Evolutionary conservation across 441 rosid species (phyloP), one percentile per base, ranked within the genome.

Genomic region (Populus hybrid): DNA sequence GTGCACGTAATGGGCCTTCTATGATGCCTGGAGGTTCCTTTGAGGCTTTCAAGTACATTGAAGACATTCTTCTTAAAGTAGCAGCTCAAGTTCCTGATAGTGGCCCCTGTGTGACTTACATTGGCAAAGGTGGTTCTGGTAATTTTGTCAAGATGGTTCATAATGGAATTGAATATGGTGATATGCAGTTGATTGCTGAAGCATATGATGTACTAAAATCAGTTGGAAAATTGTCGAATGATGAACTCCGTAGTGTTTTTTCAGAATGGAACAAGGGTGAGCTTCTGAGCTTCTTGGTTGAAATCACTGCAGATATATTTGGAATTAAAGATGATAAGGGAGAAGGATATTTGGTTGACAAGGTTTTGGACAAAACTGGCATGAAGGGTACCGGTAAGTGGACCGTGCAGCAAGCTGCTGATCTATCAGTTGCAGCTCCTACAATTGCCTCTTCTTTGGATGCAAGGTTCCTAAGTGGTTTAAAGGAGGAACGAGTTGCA

Each of bases 351-450:
- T 88, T 95, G 87, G 98, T 95, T 72, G 99, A 28, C 30, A 28
- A 28, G 30, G 30, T 28, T 28, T 28, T 28, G 30, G 30, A 28
- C 30, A 28, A 28, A 89, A 93, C 97, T 2, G 98, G 99, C 50
- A 94, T 94, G 99, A 94, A 94, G 81, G 99, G 97, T 79, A 94
- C 99, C 2, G 97, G 99, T 10, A 93, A 95, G 86, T 93, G 99
- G 99, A 95, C 99, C 0, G 99, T 95, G 21, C 99, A 95, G 79
- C 99, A 95, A 86, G 99, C 99, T 35, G 99, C 99, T 59, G 97
- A 93, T 76, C 85, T 94, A 21, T 94, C 99, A 16, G 89, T 94
- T 24, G 97, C 99, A 30, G 95, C 98, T 72, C 99, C 99, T 18
- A 94, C 99, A 67, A 93, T 94, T 73, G 99, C 91, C 23, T 78